Percentiles rank a stretch among this genome's conserved stretches.
Evolutionary conservation across 192 early-diverging fungal genomes (phyloP).

Genomic region (Phlyctochytrium arcticum): DNA sequence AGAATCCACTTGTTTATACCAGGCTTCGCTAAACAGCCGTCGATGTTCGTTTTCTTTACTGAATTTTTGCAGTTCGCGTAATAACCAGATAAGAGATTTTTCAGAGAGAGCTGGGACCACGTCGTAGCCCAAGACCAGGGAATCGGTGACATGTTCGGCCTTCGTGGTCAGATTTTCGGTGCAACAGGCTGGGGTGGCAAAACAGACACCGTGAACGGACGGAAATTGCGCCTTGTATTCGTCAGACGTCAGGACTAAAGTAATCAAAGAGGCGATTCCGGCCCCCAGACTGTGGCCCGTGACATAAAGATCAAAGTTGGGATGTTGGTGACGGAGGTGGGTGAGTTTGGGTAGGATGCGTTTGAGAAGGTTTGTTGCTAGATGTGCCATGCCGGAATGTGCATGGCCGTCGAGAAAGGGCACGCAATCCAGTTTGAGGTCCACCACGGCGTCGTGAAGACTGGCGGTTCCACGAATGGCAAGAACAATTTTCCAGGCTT

Average conservation of each 20-base stretch:
- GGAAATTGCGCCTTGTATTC: not conserved
- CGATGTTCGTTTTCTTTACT: constrained; percentile 19
- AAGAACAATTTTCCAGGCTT: constrained; percentile 19
- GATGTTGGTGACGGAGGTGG: constrained; percentile 1
- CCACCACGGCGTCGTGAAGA: constrained; percentile 16
- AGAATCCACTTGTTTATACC: constrained; percentile 13
- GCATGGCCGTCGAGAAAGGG: constrained; percentile 16
- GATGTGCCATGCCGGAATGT: constrained; percentile 20
- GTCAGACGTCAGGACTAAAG: constrained; percentile 10
- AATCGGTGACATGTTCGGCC: constrained; percentile 5
- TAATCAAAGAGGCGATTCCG: constrained; percentile 18
- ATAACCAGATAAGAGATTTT: constrained; percentile 15
- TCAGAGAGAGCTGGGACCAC: constrained; percentile 16
- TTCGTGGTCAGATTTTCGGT: constrained; percentile 9
- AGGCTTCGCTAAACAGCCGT: constrained; percentile 11
- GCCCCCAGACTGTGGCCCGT: constrained; percentile 20
- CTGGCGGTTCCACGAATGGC: constrained; percentile 21
- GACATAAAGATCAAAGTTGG: constrained; percentile 8
- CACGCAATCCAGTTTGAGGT: constrained; percentile 19
- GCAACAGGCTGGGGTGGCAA: constrained; percentile 19
- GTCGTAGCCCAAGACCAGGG: constrained; percentile 20
- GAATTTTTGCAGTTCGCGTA: constrained; percentile 19
- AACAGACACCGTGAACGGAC: constrained; percentile 17
- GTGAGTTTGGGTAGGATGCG: constrained; percentile 4
- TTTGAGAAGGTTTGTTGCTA: constrained; percentile 8